Percentiles rank a stretch among this genome's conserved stretches.
phyloP scores from a whole-genome alignment of 768 basidiomycete species.

The Galerina sulciceps region DNA sequence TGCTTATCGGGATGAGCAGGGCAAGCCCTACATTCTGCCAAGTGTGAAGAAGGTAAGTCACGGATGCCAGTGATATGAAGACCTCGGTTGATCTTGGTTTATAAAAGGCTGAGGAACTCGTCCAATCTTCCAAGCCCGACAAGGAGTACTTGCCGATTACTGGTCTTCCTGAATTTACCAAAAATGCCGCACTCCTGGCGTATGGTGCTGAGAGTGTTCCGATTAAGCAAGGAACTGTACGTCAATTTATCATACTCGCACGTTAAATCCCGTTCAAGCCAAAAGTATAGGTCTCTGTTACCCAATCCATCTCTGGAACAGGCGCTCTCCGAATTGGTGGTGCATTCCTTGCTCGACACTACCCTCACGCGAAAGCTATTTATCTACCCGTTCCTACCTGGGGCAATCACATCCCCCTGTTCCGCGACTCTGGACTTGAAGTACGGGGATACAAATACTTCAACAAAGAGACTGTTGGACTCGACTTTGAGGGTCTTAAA shows the following conservation, averaged over 20 bases:
- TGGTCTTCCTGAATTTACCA: constrained; percentile 85
- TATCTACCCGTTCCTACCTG: constrained; percentile 95
- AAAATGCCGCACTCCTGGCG: constrained; percentile 86
- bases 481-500: constrained; percentile 91
- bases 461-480: constrained; percentile 87
- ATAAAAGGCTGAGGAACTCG: constrained; percentile 73
- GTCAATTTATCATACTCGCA: constrained; percentile 31
- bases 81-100: constrained; percentile 6
- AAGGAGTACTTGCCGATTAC: constrained; percentile 98
- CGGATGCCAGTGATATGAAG: not conserved
- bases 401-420: constrained; percentile 96
- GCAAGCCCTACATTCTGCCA: constrained; percentile 92
- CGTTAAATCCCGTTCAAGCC: constrained; percentile 4
- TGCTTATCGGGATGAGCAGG: constrained; percentile 91
- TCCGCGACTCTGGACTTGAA: constrained; percentile 93
- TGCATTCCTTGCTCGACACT: constrained; percentile 88
- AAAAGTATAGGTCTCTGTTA: constrained; percentile 68
- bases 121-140: constrained; percentile 71
- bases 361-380: constrained; percentile 83
- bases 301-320: constrained; percentile 97
- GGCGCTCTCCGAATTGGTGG: constrained; percentile 96
- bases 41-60: constrained; percentile 80
- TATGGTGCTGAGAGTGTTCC: constrained; percentile 84
- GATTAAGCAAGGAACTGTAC: constrained; percentile 70
- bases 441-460: constrained; percentile 94